Conservation (phyloP, 2,329 filamentous ascomycete species). For the Bipolaris zeicola region DNA sequence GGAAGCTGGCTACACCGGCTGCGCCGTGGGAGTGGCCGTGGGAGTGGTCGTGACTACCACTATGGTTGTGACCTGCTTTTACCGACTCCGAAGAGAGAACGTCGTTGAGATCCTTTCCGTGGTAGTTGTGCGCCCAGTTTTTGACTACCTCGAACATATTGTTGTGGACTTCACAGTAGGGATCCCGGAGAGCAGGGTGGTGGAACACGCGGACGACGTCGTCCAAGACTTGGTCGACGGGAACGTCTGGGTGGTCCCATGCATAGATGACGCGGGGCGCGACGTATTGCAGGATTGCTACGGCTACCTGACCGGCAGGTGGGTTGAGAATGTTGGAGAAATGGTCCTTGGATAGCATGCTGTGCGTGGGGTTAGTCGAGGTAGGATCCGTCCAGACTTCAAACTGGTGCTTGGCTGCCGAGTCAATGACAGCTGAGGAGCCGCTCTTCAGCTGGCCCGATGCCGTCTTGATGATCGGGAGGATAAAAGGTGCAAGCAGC, state of each 20-base stretch:
- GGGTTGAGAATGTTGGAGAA: constrained; percentile 58
- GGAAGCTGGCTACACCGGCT: constrained; percentile 33
- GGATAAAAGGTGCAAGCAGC: constrained; percentile 86
- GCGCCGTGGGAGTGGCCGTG: constrained; percentile 40
- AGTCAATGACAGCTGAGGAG: constrained; percentile 70
- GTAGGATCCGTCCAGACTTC: constrained; percentile 56
- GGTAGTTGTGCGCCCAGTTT: constrained; percentile 76
- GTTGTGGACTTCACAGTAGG: constrained; percentile 76
- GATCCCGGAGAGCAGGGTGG: constrained; percentile 82
- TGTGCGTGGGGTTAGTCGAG: constrained; percentile 57
- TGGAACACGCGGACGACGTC: constrained; percentile 87
- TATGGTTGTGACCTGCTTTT: constrained; percentile 79
- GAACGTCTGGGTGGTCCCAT: constrained; percentile 85
- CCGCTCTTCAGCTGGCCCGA: constrained; percentile 85
- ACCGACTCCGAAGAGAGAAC: constrained; percentile 86
- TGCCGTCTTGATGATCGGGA: constrained; percentile 87
- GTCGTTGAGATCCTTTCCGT: constrained; percentile 69
- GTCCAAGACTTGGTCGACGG: constrained; percentile 80
- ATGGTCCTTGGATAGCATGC: constrained; percentile 59
- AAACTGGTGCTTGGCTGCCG: constrained; percentile 57
- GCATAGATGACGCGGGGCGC: constrained; percentile 88
- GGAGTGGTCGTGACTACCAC: constrained; percentile 41
- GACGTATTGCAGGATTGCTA: constrained; percentile 76
- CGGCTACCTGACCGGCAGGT: constrained; percentile 56
- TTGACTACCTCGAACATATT: constrained; percentile 89